Conservation (phyloP, 495 filamentous ascomycete species). For the Hypoxylon rickii region DNA sequence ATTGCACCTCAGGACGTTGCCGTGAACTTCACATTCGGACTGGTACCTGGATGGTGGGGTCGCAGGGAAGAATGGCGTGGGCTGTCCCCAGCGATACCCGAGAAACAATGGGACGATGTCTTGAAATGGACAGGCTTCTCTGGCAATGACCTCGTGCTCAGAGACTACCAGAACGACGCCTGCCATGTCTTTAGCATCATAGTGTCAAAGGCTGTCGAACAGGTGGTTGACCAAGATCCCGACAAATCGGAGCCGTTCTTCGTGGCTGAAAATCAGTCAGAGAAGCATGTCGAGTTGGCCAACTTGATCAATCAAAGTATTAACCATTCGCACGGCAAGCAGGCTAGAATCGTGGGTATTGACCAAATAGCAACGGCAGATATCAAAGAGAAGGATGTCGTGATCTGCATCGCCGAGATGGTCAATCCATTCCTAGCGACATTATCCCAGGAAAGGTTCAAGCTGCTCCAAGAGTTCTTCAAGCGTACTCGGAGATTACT, state of each 20-base stretch:
- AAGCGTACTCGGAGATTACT: slow-evolving; percentile 33
- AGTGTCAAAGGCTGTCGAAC: slow-evolving; percentile 34
- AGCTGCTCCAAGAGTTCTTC: slow-evolving; percentile 43
- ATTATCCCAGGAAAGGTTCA: slow-evolving; percentile 39
- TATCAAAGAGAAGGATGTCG: slow-evolving; percentile 27
- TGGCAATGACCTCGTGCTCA: slow-evolving; percentile 45
- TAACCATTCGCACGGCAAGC: slow-evolving; percentile 1
- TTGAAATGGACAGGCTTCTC: slow-evolving; percentile 49
- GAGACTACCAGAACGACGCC: slow-evolving; percentile 24
- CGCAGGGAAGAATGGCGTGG: slow-evolving; percentile 38
- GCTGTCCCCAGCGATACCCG: slow-evolving; percentile 40
- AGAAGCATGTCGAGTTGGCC: slow-evolving; percentile 15
- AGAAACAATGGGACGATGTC: slow-evolving; percentile 45
- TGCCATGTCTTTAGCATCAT: slow-evolving; percentile 51
- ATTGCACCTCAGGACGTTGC: slow-evolving; percentile 38
- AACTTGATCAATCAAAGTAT: slow-evolving; percentile 9
- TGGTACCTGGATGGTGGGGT: slow-evolving; percentile 58
- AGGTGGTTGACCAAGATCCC: neutral
- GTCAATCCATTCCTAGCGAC: slow-evolving; percentile 48
- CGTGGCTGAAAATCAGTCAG: slow-evolving; percentile 23
- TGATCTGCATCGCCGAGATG: slow-evolving; percentile 53
- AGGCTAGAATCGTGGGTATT: slow-evolving; percentile 17
- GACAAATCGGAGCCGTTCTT: slow-evolving; percentile 10
- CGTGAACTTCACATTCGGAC: slow-evolving; percentile 47
- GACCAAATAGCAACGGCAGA: slow-evolving; percentile 14